Percentiles rank a stretch among this genome's conserved stretches.
Conservation (phyloP, 78 protist genomes). For the Emiliania huxleyi region DNA sequence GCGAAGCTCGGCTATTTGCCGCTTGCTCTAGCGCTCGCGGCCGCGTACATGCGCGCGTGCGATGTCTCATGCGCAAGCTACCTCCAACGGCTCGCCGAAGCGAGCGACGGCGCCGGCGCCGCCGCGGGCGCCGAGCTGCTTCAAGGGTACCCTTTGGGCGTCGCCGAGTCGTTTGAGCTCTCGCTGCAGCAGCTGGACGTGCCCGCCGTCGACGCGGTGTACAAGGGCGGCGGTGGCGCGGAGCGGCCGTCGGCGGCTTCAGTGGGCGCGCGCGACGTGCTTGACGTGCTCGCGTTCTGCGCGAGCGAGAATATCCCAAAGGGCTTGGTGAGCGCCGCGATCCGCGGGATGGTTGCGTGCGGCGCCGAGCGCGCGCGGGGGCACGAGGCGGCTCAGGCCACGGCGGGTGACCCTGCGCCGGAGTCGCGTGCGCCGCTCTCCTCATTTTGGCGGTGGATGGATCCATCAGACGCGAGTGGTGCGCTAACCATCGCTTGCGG, state of each 20-base stretch:
- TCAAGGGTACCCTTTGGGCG: background rate
- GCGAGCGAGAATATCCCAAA: background rate
- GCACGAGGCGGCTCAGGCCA: too few species aligned
- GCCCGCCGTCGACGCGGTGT: too few species aligned
- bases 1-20: background rate
- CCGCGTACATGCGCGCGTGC: slow-evolving; percentile 28
- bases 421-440: too few species aligned
- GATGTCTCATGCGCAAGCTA: background rate
- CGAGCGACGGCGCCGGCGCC: background rate
- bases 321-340: background rate
- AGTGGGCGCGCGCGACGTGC: background rate
- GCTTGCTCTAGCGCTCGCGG: slow-evolving; percentile 12
- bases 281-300: background rate
- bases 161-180: slow-evolving; percentile 9
- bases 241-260: too few species aligned
- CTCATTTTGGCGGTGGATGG: too few species aligned
- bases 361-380: too few species aligned
- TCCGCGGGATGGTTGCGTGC: background rate
- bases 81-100: background rate
- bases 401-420: too few species aligned
- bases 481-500: too few species aligned
- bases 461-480: too few species aligned
- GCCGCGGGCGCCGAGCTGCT: background rate
- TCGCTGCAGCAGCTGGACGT: background rate
- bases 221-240: too few species aligned